Conservation (phyloP, 768 basidiomycete species). For the Hericium rajendrae region DNA sequence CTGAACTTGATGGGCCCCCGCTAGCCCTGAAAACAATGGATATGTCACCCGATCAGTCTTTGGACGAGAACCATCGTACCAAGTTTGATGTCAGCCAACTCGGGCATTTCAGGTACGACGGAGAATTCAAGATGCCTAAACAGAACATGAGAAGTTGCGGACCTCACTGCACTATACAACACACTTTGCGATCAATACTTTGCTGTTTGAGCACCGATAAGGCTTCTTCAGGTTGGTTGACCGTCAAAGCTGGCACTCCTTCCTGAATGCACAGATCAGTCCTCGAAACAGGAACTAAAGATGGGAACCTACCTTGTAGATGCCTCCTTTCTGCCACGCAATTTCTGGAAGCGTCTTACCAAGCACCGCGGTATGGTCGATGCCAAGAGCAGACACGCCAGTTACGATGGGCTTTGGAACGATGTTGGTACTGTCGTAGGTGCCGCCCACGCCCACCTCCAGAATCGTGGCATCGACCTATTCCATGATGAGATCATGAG, state of each 20-base stretch:
- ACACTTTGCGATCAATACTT: slow-evolving; percentile 59
- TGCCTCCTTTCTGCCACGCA: slow-evolving; percentile 92
- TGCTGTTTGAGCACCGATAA: slow-evolving; percentile 56
- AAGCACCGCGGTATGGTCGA: slow-evolving; percentile 83
- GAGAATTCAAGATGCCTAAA: slow-evolving; percentile 58
- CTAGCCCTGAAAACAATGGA: slow-evolving; percentile 48
- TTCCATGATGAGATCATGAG: neutral
- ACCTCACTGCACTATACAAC: slow-evolving; percentile 1
- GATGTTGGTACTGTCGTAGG: slow-evolving; percentile 91
- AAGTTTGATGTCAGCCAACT: slow-evolving; percentile 45
- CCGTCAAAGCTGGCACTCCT: slow-evolving; percentile 78
- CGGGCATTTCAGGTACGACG: slow-evolving; percentile 44
- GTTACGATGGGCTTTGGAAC: slow-evolving; percentile 87
- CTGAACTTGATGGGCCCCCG: slow-evolving; percentile 76
- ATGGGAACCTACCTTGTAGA: slow-evolving; percentile 63
- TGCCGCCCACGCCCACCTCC: slow-evolving; percentile 94
- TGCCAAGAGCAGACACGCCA: slow-evolving; percentile 82
- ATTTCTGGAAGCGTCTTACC: slow-evolving; percentile 87
- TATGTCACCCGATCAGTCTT: neutral
- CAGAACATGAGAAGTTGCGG: slow-evolving; percentile 2
- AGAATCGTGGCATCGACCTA: slow-evolving; percentile 82
- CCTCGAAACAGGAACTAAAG: neutral
- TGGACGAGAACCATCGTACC: slow-evolving; percentile 31
- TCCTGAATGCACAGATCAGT: slow-evolving; percentile 29
- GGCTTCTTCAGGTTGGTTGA: slow-evolving; percentile 64